These are phyloP conservation scores for Hypoxylon fragiforme DNA, from an alignment of 495 filamentous ascomycete species.

Conservation along the genomic window DNA sequence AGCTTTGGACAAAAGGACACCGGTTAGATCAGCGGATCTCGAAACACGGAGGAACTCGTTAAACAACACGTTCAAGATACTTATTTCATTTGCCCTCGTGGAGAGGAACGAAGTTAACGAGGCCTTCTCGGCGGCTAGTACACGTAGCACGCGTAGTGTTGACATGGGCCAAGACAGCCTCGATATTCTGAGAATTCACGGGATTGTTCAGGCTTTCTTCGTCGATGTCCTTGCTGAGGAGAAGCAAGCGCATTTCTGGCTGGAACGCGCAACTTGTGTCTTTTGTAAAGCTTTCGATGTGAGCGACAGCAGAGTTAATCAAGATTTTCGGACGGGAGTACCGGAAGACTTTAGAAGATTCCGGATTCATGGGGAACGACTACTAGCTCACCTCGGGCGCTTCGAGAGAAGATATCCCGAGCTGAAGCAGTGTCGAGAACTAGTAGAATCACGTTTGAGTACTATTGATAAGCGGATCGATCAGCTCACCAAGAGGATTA, in stretches of 20 bases:
- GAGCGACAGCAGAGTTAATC: conserved; percentile 61
- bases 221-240: conserved; percentile 66
- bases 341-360: conserved; percentile 74
- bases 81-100: conserved; percentile 72
- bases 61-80: conserved; percentile 66
- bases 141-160: conserved; percentile 48
- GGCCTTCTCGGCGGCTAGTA: conserved; percentile 42
- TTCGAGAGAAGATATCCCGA: conserved; percentile 47
- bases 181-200: conserved; percentile 75
- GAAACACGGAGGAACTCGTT: conserved; percentile 48
- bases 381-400: conserved; percentile 53
- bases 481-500: conserved; percentile 52
- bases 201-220: conserved; percentile 79
- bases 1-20: conserved; percentile 57
- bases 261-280: conserved; percentile 61
- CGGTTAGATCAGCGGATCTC: conserved; percentile 61
- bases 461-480: conserved; percentile 63
- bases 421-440: conserved; percentile 45
- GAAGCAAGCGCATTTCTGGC: conserved; percentile 62
- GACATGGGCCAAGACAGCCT: conserved; percentile 54
- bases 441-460: conserved; percentile 52
- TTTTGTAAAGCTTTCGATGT: conserved; percentile 66
- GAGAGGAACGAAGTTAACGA: conserved; percentile 62
- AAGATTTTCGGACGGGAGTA: conserved; percentile 59
- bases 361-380: conserved; percentile 64